phyloP scores from a whole-genome alignment of 352 stramenopile species.

The Globisporangium viniferum region DNA sequence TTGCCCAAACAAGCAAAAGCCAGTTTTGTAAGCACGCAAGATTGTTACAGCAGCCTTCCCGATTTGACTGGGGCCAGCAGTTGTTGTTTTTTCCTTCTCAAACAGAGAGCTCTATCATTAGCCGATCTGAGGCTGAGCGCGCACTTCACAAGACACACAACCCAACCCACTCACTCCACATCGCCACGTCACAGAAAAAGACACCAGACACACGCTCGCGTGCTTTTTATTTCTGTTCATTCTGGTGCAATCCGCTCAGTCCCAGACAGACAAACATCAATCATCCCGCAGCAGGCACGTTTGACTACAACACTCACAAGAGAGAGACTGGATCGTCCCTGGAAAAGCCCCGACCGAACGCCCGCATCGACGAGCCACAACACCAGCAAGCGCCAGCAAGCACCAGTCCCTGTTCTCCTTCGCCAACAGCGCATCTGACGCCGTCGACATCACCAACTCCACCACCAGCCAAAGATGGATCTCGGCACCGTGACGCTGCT shows the following conservation, averaged over 20 bases:
- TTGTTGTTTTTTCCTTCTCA: background rate
- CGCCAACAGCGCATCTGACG: background rate
- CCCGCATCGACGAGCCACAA: background rate
- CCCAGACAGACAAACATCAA: background rate
- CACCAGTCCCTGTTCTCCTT: background rate
- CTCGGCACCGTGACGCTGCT: constrained; percentile 54
- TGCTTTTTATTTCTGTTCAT: background rate
- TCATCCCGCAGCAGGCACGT: background rate
- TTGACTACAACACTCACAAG: background rate
- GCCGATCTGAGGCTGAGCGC: background rate
- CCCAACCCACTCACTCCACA: background rate
- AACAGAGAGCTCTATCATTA: background rate
- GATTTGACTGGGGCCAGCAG: background rate
- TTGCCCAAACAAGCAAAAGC: background rate
- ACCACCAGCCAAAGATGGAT: constrained; percentile 31
- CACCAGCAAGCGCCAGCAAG: background rate
- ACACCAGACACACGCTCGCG: background rate
- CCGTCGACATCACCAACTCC: constrained; percentile 1
- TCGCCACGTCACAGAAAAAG: background rate
- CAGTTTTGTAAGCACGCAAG: background rate
- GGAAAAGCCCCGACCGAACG: background rate
- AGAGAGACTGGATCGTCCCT: background rate
- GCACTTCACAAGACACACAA: background rate
- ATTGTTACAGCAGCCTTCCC: background rate
- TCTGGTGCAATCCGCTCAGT: background rate